These are phyloP conservation scores for Lactifluus rugatus DNA, from an alignment of 768 basidiomycete species.

Conservation along the genomic window DNA sequence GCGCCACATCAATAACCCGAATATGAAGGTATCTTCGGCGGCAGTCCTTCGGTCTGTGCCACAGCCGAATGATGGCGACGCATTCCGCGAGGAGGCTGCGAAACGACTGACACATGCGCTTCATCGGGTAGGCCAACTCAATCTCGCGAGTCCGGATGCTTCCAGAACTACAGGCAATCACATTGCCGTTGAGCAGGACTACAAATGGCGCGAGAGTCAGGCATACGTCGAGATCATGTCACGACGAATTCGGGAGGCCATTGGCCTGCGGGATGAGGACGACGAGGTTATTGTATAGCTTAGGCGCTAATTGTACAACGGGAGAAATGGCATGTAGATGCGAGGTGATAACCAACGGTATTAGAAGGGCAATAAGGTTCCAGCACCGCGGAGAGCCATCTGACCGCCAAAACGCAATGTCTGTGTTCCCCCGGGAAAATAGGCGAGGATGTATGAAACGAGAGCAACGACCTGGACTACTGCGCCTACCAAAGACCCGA, in stretches of 20 bases:
- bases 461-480: constrained; percentile 80
- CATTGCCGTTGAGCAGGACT: constrained; percentile 26
- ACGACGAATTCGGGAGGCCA: constrained; percentile 54
- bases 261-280: constrained; percentile 40
- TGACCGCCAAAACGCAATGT: constrained; percentile 74
- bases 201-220: constrained; percentile 53
- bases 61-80: constrained; percentile 40
- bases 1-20: constrained; percentile 29
- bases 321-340: constrained; percentile 7
- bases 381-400: constrained; percentile 75
- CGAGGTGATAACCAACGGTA: not conserved
- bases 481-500: constrained; percentile 79
- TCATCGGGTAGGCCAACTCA: constrained; percentile 42
- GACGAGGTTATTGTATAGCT: constrained; percentile 13
- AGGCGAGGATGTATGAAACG: constrained; percentile 82
- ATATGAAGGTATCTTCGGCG: constrained; percentile 34
- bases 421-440: constrained; percentile 86
- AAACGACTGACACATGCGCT: constrained; percentile 47
- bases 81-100: constrained; percentile 49
- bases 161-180: constrained; percentile 18
- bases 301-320: constrained; percentile 4
- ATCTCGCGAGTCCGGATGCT: constrained; percentile 33
- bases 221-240: constrained; percentile 72
- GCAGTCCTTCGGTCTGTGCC: constrained; percentile 49
- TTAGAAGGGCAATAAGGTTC: constrained; percentile 72